Evolutionary conservation across 306 rosid species (phyloP), one percentile per base, ranked within the genome.

Genomic region (Calophaca sinica): DNA sequence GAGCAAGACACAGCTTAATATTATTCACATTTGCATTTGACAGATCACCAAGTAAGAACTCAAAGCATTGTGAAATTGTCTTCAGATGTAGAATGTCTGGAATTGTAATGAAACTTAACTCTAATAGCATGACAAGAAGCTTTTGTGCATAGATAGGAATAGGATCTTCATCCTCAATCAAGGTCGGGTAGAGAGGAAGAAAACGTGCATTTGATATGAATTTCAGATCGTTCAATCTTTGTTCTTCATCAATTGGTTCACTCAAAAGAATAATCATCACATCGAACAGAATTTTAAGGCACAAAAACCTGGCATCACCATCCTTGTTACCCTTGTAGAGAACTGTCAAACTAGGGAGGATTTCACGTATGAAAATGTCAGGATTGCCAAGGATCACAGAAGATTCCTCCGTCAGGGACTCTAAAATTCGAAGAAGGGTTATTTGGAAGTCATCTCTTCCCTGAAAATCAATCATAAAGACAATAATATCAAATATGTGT

Each of bases 401-500:
- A 31, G 93, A 72, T 66, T 94, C 99, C 84, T 94, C 99, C 6
- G 89, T 74, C n/a, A 94, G 85, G 74, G 92, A 94, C 83, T 94
- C 96, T 54, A 92, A 78, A 77, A 90, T 78, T 55, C 93, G 91
- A 79, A 94, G 99, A 72, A 90, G 94, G 67, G 98, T 89, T 82
- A 89, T 92, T 84, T 92, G 99, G 85, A 94, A 89, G 69, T 94
- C 99, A 76, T 92, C 99, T 88, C 99, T 87, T 77, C 99, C 99
- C 98, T 94, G 92, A 50, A 86, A 85, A 49, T 68, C 74, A 84
- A 79, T 60, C 32, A 57, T 31, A 46, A 28, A 75, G 58, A 84
- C 53, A 58, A 73, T 33, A 54, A 73, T 54, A 29, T 81, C 79
- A 87, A 63, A 76, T 62, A 4, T 41, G 13, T 45, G 51, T 11